These are phyloP conservation scores for Globisporangium takayamanum DNA, from an alignment of 352 stramenopile species.

Conservation along the genomic window DNA sequence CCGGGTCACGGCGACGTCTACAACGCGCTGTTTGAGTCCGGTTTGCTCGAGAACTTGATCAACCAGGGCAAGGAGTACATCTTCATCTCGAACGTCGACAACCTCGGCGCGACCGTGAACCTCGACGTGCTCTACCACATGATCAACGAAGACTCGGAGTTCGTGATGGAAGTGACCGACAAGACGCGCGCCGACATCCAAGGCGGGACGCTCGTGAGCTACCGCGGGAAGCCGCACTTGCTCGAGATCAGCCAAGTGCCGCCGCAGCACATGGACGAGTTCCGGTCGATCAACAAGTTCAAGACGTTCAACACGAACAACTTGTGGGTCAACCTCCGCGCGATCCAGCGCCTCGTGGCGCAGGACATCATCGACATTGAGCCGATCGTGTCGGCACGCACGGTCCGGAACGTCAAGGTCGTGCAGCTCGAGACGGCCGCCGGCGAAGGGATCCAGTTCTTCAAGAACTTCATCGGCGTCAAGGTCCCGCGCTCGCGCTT, in stretches of 20 bases:
- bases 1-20: slow-evolving; percentile 99
- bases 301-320: slow-evolving; percentile 99
- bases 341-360: slow-evolving; percentile 94
- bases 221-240: slow-evolving; percentile 92
- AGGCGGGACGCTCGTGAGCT: slow-evolving; percentile 87
- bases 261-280: slow-evolving; percentile 92
- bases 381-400: slow-evolving; percentile 89
- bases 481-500: slow-evolving; percentile 96
- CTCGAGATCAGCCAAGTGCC: slow-evolving; percentile 97
- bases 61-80: slow-evolving; percentile 97
- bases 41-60: slow-evolving; percentile 94
- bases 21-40: slow-evolving; percentile 96
- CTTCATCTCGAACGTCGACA: slow-evolving; percentile 99
- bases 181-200: slow-evolving; percentile 90
- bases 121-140: slow-evolving; percentile 98
- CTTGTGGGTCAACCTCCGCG: slow-evolving; percentile 97
- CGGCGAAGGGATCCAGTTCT: slow-evolving; percentile 97
- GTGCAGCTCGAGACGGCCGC: slow-evolving; percentile 96
- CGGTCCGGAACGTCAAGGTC: slow-evolving; percentile 93
- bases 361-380: slow-evolving; percentile 98
- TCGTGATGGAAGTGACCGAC: slow-evolving; percentile 98
- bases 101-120: slow-evolving; percentile 97
- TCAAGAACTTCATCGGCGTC: slow-evolving; percentile 95
- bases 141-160: slow-evolving; percentile 94
- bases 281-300: slow-evolving; percentile 94